Evolutionary conservation across 192 early-diverging fungal species (phyloP), one percentile per base, ranked within the genome.

Genomic region (Ambispora gerdemannii): DNA sequence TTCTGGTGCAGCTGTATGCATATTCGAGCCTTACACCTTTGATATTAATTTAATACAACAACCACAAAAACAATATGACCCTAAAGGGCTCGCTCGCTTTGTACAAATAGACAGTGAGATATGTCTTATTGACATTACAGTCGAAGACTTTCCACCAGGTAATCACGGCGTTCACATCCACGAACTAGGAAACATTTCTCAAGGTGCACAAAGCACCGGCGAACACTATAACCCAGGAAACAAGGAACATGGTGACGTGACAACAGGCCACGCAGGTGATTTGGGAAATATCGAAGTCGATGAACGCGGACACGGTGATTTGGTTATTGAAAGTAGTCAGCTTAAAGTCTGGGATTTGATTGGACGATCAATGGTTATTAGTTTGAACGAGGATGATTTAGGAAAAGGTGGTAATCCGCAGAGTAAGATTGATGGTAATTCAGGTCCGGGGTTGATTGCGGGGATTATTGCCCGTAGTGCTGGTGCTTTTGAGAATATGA

Each of bases 291-390:
- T 93, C 59, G 75, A 75, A 50, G 89, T 92, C 0, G 80, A 83
- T 64, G 77, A 81, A 38, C 85, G 86, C 56, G 91, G 90, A 0
- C 88, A 87, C 86, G 91, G 90, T 58, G 90, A 89, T 72, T 58
- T 90, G 58, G 86, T 92, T 6, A 70, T 90, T 8, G 92, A 95
- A 74, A 86, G 83, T n/a, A 72, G 72, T 30, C 75, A 86, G 27
- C 80, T 93, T 62, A 89, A 90, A 74, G 90, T 95, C 2, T 93
- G 92, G 90, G 93, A 96, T 75, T 77, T 94, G 50, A 92, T 96
- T 77, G 95, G 93, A 22, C 80, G 95, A 52, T 91, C 89, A 27
- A 84, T 96, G 83, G 92, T 94, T 7, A 72, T 90, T 13, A 81
- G 80, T 13, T 78, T 81, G n/a, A 71, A 71, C 1, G 62, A 64